These are phyloP conservation scores for Diutina neorugosa DNA, from an alignment of 1,139 yeast species.

Conservation along the genomic window DNA sequence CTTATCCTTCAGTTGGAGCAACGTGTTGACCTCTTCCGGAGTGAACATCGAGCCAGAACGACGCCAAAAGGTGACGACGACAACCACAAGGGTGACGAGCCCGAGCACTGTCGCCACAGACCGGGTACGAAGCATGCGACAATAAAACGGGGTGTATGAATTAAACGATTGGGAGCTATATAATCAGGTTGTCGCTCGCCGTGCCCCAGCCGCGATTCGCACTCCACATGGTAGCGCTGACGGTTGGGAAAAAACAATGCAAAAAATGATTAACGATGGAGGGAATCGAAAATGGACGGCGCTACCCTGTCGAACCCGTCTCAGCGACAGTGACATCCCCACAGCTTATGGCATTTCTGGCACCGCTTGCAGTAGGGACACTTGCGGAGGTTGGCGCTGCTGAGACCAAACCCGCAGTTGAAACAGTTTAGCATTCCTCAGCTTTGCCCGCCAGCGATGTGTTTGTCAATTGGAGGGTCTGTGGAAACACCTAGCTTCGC, in stretches of 20 bases:
- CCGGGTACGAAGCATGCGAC: background rate
- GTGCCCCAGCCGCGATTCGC: too few relatives aligned
- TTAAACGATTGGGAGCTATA: background rate
- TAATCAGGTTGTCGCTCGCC: too few relatives aligned
- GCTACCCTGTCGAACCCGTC: background rate
- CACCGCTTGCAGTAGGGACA: constrained; percentile 3
- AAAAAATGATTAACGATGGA: background rate
- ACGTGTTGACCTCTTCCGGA: constrained; percentile 32
- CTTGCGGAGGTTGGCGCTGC: constrained; percentile 2
- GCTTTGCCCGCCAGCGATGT: too few relatives aligned
- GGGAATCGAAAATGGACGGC: background rate
- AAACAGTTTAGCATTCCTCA: background rate
- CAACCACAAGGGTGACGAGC: constrained; percentile 3
- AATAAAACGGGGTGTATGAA: too few relatives aligned
- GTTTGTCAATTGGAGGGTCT: too few relatives aligned
- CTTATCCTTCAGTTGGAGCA: constrained; percentile 27
- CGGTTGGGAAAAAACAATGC: background rate
- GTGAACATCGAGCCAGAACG: constrained; percentile 12
- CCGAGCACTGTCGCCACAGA: background rate
- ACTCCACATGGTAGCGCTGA: background rate
- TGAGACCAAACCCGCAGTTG: constrained; percentile 1
- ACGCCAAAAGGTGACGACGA: constrained; percentile 4
- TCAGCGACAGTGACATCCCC: background rate
- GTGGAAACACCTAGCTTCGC: background rate
- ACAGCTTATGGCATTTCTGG: constrained; percentile 1